phyloP scores from a whole-genome alignment of 768 basidiomycete genomes.

The Lactarius quietus region DNA sequence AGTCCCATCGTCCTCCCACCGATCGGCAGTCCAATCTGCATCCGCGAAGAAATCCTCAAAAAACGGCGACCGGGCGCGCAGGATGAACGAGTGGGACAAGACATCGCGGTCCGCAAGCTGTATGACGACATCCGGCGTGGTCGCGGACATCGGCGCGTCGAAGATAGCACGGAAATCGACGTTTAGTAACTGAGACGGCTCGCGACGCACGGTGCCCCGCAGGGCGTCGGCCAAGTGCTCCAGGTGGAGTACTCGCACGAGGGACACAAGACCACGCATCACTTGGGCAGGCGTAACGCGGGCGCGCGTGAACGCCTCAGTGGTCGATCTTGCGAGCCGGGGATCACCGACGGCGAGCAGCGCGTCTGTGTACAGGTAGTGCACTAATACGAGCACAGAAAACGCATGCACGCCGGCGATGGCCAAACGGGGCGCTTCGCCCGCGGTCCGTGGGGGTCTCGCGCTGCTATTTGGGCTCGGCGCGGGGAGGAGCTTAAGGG shows the following conservation, averaged over 20 bases:
- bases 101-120: slow-evolving; percentile 65
- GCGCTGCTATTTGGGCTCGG: slow-evolving; percentile 1
- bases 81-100: slow-evolving; percentile 62
- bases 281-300: slow-evolving; percentile 46
- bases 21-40: slow-evolving; percentile 68
- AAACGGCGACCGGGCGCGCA: slow-evolving; percentile 81
- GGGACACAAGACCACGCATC: slow-evolving; percentile 56
- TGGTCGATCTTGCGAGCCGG: slow-evolving; percentile 49
- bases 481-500: slow-evolving; percentile 33
- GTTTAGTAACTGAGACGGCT: slow-evolving; percentile 46
- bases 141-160: slow-evolving; percentile 28
- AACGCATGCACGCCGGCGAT: slow-evolving; percentile 60
- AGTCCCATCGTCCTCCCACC: slow-evolving; percentile 50
- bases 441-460: slow-evolving; percentile 17
- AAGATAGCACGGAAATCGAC: slow-evolving; percentile 52
- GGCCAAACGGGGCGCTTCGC: slow-evolving; percentile 33
- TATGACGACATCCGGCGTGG: slow-evolving; percentile 67
- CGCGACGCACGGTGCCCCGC: slow-evolving; percentile 56
- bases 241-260: slow-evolving; percentile 61
- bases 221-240: slow-evolving; percentile 51
- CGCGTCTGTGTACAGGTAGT: slow-evolving; percentile 87
- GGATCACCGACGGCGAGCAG: slow-evolving; percentile 82
- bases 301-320: slow-evolving; percentile 37
- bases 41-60: slow-evolving; percentile 84
- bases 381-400: slow-evolving; percentile 67